phyloP scores from a whole-genome alignment of 176 grass and related monocot genomes.

The Carex kokanica region DNA sequence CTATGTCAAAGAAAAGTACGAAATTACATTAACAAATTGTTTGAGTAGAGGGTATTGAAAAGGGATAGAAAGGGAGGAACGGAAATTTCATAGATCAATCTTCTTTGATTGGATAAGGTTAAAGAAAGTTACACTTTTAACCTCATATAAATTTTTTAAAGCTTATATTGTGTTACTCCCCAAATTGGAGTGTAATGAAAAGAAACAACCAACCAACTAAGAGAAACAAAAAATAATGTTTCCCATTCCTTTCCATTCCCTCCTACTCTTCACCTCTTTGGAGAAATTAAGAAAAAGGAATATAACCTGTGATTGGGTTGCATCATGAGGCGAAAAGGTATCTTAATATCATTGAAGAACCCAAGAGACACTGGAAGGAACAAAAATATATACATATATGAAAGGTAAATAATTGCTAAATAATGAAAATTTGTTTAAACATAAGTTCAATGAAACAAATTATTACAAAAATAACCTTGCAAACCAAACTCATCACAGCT shows the following conservation, averaged over 20 bases:
- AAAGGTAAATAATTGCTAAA: conserved; percentile 24
- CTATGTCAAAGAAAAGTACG: neutral
- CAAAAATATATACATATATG: conserved; percentile 18
- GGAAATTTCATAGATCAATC: neutral
- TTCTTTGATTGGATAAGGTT: neutral
- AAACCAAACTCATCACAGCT: conserved; percentile 72
- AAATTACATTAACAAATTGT: neutral
- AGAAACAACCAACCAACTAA: neutral
- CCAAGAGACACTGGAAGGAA: conserved; percentile 80
- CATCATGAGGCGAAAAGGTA: conserved; percentile 57
- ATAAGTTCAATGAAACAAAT: neutral
- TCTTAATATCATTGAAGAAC: conserved; percentile 76
- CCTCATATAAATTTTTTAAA: neutral
- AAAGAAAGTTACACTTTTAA: neutral
- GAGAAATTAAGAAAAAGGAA: neutral
- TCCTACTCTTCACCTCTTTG: neutral
- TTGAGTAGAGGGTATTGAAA: neutral
- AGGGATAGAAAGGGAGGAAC: neutral
- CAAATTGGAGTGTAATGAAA: neutral
- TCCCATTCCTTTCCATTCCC: neutral
- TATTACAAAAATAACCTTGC: conserved; percentile 42
- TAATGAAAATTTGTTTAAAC: conserved; percentile 17
- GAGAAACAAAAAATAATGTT: neutral
- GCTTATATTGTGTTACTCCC: neutral
- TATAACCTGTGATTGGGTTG: conserved; percentile 37